Evolutionary conservation across 2,329 filamentous ascomycete species (phyloP), one percentile per base, ranked within the genome.

Genomic region (Aspergillus luchuensis): DNA sequence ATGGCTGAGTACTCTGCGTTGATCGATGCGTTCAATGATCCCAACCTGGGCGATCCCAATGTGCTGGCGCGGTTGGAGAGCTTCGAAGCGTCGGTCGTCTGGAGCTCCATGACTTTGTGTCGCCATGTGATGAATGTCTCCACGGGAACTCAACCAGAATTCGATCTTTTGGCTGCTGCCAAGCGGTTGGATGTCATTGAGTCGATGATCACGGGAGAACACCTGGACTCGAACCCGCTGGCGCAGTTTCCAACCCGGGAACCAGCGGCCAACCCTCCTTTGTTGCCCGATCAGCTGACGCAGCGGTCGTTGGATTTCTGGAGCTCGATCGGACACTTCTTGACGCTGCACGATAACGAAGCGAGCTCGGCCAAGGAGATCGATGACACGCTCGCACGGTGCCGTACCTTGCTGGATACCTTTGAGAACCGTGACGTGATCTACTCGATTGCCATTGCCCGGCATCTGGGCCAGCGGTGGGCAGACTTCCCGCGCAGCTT

Each of bases 341-440:
- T 91, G 28, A 86, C 87, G 41, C 79, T 87, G 19, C 85, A 87
- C 63, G 86, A 90, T 61, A 83, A 87, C 39, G 80, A 84, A 51
- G 79, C 84, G 5, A 76, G 76, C 61, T 75, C 70, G 60, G 79
- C 78, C 60, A 86, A 83, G 67, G 81, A 84, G 57, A 85, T 91
- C 38, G 89, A 92, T 56, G 84, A 87, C 25, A 84, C 86, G 1
- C 79, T 97, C 30, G 76, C 76, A 4, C 83, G 83, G 55, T 85
- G 92, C 74, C 87, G 91, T 33, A 84, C 84, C 58, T 82, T 94
- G 21, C 82, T 97, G 11, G 90, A 92, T 67, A 89, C 89, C 51
- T 85, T 89, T 23, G 93, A 97, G 78, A 95, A 94, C 70, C 87
- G 93, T 56, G 92, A 97, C 73, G 89, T 97, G 17, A 85, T 97